Evolutionary conservation across 2,329 filamentous ascomycete species (phyloP).

Genomic region (Penicillium sp.): DNA sequence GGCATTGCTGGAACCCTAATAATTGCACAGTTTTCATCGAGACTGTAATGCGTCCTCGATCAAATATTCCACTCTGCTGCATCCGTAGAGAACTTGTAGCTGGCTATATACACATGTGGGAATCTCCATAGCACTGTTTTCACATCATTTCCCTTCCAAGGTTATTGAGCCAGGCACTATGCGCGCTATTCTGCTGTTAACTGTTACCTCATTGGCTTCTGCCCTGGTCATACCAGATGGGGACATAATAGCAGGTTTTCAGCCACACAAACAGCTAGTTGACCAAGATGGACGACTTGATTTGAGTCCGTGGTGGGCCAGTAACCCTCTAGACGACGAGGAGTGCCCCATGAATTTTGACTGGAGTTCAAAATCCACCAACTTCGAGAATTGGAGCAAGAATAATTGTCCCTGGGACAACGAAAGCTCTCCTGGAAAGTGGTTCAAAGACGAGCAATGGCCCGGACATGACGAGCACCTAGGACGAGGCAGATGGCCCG

Average conservation of each 20-base stretch:
- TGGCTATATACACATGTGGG: background rate
- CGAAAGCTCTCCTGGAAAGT: background rate
- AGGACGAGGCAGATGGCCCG: background rate
- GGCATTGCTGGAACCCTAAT: background rate
- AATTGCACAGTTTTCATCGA: background rate
- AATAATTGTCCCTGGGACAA: background rate
- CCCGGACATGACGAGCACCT: background rate
- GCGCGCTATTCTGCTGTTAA: constrained; percentile 4
- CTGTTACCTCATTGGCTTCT: constrained; percentile 4
- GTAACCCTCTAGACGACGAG: background rate
- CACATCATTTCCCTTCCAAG: background rate
- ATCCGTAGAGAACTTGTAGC: background rate
- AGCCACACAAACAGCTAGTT: background rate
- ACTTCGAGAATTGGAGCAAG: no score
- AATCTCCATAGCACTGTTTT: background rate
- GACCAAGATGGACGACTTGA: background rate
- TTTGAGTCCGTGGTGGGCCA: background rate
- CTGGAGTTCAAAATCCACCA: no score
- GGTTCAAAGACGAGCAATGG: background rate
- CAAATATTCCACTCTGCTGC: background rate
- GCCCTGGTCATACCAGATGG: constrained; percentile 17
- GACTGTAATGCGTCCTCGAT: background rate
- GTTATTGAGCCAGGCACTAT: background rate
- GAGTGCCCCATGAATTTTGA: no score
- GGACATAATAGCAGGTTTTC: constrained; percentile 1